phyloP scores from a whole-genome alignment of 1,284 basidiomycete species.

The Tilletia caries region DNA sequence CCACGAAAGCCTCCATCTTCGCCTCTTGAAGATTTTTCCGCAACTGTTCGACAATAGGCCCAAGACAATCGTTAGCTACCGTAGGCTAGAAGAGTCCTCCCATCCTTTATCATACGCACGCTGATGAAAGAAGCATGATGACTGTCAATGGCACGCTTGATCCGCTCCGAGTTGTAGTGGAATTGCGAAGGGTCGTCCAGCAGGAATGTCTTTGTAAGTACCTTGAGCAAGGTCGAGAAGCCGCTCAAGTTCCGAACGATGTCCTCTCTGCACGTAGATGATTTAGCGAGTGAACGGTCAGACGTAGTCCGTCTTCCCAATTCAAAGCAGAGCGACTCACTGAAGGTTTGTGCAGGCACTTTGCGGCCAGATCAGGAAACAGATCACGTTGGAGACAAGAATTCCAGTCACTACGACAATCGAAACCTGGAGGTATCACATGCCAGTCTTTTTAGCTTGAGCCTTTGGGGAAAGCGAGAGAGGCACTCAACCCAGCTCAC shows the following conservation, averaged over 20 bases:
- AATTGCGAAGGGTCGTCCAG: slow-evolving; percentile 45
- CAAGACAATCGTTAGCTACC: too few relatives aligned
- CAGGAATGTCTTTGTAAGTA: slow-evolving; percentile 48
- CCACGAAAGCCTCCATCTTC: slow-evolving; percentile 41
- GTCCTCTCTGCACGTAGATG: slow-evolving; percentile 21
- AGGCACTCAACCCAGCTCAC: too few relatives aligned
- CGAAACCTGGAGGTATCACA: slow-evolving; percentile 65
- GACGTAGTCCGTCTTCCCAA: too few relatives aligned
- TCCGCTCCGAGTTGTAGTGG: slow-evolving; percentile 37
- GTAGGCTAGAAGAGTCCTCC: too few relatives aligned
- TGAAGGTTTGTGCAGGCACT: slow-evolving; percentile 80
- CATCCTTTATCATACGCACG: background rate
- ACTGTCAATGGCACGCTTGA: slow-evolving; percentile 46
- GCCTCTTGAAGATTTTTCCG: slow-evolving; percentile 46
- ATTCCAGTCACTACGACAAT: slow-evolving; percentile 72
- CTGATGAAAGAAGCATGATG: slow-evolving; percentile 46
- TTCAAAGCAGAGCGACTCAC: slow-evolving; percentile 47
- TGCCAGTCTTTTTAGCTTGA: too few relatives aligned
- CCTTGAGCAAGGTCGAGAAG: slow-evolving; percentile 42
- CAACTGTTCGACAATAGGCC: slow-evolving; percentile 22
- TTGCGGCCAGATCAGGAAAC: slow-evolving; percentile 75
- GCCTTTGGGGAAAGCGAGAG: too few relatives aligned
- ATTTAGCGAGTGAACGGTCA: background rate
- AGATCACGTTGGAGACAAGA: slow-evolving; percentile 74
- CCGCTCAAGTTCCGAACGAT: slow-evolving; percentile 39